Percentiles rank a stretch among this genome's conserved stretches.
phyloP scores from a whole-genome alignment of 78 protist species.

The Dictyostelium intermedium region DNA sequence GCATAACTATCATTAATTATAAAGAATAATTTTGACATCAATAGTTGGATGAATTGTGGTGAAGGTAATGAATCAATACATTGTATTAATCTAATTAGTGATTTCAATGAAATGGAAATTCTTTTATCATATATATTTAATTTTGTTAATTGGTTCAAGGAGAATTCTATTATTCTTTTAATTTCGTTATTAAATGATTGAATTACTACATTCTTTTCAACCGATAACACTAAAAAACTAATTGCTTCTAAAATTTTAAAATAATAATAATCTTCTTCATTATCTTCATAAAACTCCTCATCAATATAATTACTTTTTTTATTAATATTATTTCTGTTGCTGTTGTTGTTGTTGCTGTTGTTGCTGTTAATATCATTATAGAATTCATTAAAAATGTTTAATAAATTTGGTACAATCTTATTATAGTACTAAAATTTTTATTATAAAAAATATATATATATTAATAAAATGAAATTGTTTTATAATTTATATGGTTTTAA shows the following conservation, averaged over 20 bases:
- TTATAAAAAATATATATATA: too few relatives aligned
- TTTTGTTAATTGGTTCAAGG: background rate
- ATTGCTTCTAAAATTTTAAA: background rate
- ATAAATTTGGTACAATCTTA: background rate
- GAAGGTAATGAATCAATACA: background rate
- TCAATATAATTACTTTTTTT: background rate
- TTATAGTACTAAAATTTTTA: background rate
- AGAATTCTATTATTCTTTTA: background rate
- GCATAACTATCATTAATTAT: background rate
- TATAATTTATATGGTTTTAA: too few relatives aligned
- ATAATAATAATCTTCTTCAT: background rate
- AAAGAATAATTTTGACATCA: background rate
- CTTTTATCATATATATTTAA: background rate
- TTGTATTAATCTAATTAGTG: background rate
- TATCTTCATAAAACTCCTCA: background rate
- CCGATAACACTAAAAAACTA: background rate
- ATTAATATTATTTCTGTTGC: background rate
- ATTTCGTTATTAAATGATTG: background rate
- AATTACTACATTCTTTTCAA: background rate
- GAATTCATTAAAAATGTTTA: background rate
- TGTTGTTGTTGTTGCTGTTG: too few relatives aligned
- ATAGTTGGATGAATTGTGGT: background rate
- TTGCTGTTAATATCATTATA: background rate
- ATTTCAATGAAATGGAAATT: background rate
- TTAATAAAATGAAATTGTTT: too few relatives aligned